phyloP scores from a whole-genome alignment of 306 rosid species.

The Fragaria iinumae region DNA sequence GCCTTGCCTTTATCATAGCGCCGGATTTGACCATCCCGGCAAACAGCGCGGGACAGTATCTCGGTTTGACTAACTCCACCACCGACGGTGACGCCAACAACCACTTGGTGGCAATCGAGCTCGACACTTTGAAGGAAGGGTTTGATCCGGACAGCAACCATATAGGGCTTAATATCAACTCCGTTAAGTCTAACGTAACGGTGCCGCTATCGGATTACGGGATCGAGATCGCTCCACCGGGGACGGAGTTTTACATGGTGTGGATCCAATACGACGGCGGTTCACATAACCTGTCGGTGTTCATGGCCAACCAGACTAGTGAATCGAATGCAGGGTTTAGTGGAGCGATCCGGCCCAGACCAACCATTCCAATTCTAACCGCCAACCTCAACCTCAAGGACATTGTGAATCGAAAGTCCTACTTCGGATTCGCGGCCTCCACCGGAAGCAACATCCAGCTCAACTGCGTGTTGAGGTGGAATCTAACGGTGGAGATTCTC shows the following conservation, averaged over 20 bases:
- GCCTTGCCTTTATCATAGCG: slow-evolving; percentile 54
- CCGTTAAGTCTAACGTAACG: slow-evolving; percentile 36
- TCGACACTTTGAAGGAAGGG: slow-evolving; percentile 59
- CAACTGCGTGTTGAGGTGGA: slow-evolving; percentile 68
- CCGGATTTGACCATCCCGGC: slow-evolving; percentile 33
- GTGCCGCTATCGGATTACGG: slow-evolving; percentile 31
- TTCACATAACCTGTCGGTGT: slow-evolving; percentile 31
- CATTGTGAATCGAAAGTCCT: slow-evolving; percentile 35
- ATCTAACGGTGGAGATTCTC: slow-evolving; percentile 48
- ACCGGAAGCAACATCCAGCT: slow-evolving; percentile 47
- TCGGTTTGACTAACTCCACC: slow-evolving; percentile 69
- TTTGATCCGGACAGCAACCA: slow-evolving; percentile 64
- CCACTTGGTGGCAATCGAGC: slow-evolving; percentile 57
- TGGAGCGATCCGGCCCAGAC: slow-evolving; percentile 26
- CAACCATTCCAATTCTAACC: slow-evolving; percentile 37
- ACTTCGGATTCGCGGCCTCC: slow-evolving; percentile 70
- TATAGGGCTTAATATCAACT: slow-evolving; percentile 59
- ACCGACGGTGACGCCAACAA: slow-evolving; percentile 51
- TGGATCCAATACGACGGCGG: slow-evolving; percentile 64
- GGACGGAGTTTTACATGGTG: slow-evolving; percentile 28
- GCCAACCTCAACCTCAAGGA: slow-evolving; percentile 31
- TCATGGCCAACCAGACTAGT: slow-evolving; percentile 33
- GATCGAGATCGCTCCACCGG: slow-evolving; percentile 43
- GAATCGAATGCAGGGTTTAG: background rate
- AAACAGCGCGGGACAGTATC: slow-evolving; percentile 48